phyloP scores from a whole-genome alignment of 176 grass and related monocot genomes.

The Areca catechu region DNA sequence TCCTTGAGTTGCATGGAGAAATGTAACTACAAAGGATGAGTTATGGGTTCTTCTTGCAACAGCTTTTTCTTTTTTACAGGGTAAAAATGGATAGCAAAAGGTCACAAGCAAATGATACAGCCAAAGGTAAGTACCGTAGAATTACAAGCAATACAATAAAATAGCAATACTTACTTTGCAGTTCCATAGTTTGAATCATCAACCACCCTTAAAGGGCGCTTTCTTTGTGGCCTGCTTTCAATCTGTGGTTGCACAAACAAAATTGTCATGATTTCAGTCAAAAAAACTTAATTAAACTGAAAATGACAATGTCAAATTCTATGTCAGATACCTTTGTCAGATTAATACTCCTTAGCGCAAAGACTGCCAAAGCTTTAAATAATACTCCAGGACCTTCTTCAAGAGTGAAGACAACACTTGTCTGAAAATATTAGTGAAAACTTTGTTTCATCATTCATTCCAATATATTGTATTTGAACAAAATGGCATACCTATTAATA shows the following conservation, averaged over 20 bases:
- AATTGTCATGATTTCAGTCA: not conserved
- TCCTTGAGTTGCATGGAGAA: not conserved
- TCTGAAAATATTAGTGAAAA: slow-evolving; percentile 21
- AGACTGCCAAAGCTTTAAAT: slow-evolving; percentile 41
- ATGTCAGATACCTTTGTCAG: slow-evolving; percentile 38
- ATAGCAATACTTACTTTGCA: slow-evolving; percentile 28
- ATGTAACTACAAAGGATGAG: not conserved
- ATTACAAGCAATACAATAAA: slow-evolving; percentile 5
- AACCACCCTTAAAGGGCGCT: slow-evolving; percentile 38
- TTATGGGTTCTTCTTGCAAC: not conserved
- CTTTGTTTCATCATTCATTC: not conserved
- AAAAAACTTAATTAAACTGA: not conserved
- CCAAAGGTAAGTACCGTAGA: not conserved
- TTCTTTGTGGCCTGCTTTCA: slow-evolving; percentile 45
- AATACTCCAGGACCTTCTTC: slow-evolving; percentile 42
- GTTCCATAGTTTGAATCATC: slow-evolving; percentile 37
- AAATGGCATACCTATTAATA: slow-evolving; percentile 5
- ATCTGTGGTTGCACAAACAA: slow-evolving; percentile 30
- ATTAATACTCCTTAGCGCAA: slow-evolving; percentile 44
- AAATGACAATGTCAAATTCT: too few relatives aligned
- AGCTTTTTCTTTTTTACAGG: too few relatives aligned
- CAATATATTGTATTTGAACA: not conserved
- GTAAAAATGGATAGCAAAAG: too few relatives aligned
- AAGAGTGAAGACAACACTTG: slow-evolving; percentile 49
- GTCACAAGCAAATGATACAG: too few relatives aligned